Evolutionary conservation across 352 stramenopile genomes (phyloP), one percentile per base, ranked within the genome.

Genomic region (Globisporangium radiosum): DNA sequence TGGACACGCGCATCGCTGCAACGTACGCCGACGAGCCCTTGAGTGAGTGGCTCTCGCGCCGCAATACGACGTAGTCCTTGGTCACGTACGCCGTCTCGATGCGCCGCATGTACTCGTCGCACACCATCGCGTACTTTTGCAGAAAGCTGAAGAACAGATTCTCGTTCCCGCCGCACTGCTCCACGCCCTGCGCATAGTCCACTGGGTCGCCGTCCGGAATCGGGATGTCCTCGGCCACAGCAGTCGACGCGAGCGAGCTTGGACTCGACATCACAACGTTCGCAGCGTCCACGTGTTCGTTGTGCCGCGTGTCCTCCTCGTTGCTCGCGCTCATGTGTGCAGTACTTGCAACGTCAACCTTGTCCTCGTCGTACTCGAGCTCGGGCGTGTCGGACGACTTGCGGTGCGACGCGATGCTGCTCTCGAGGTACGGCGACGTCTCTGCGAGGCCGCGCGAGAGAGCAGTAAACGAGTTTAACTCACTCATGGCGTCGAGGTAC

Each of bases 21-120:
- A 92, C 83, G 48, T 94, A 94, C 9, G 85, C 85, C 0, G 85
- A 92, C 7, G 81, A 92, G n/a, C 85, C 85, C 62, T 94, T 94
- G n/a, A 94, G 62, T 10, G 85, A 94, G 59, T 94, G 85, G 54
- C 79, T 88, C 59, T 92, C 83, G 4, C 82, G 78, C 4, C 83
- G 71, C 33, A 94, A 63, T 10, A 87, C 75, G 3, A 85, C 64
- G 55, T 78, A 90, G 59, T 94, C 78, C 11, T 62, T 60, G 1
- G 59, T 63, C 11, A 60, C 49, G 60, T 81, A 91, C 8, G 79
- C 76, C 33, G 71, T 72, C 42, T 92, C 81, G 45, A 94, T 91
- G 19, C 78, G 80, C 36, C 69, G 68, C 76, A 94, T 87, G 55
- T 90, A 88, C 59, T 84, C 78, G 45, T 92, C 81, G 36, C 76